Base-by-base conservation (phyloP, 768 basidiomycete species). In the Boletus edulis region DNA sequence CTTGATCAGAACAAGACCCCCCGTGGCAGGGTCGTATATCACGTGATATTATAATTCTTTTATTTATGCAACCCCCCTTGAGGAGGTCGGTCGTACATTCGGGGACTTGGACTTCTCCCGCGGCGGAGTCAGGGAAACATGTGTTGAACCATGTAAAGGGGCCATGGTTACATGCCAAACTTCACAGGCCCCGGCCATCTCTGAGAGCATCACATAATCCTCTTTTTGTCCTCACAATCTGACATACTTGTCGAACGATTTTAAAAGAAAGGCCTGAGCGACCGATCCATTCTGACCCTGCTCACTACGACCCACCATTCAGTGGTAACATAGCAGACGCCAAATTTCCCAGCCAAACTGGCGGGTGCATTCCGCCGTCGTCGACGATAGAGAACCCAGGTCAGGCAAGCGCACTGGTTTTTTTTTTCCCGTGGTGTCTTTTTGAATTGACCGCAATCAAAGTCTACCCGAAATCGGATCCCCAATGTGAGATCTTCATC, bases 391-490 rank as follows among this genome's bases (percentile, higher is more conserved):
- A 80, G 62, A 83, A 81, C 55, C 78, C 76, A 6, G 79, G 76
- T 13, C 71, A 73, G 60, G 80, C 78, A 51, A 24, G 64, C 52
- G 46, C 14, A 29, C 22, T 13, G 11, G 27, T 41, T 18, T 15
- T 40, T 40, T 3, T 37, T 29, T 48, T 38, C 15, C 15, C 11
- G 18, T 4, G 12, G 20, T 8, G 4, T 41, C 38, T 39, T n/a
- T n/a, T 13, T 3, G 34, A 15, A 37, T 20, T 18, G 35, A 38
- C 27, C 11, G 2, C 22, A 4, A 7, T n/a, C 22, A 13, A 82
- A 79, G 79, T 81, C 6, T 82, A 74, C 55, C 81, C 78, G 0
- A 72, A 75, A 56, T 76, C 74, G 1, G 75, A 79, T 57, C 75
- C 76, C 9, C 65, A 71, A 66, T 72, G 76, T 76, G 57, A 24